Percentiles rank a stretch among this genome's conserved stretches.
phyloP scores from a whole-genome alignment of 2,329 filamentous ascomycete genomes.

The Tolypocladium tropicale region DNA sequence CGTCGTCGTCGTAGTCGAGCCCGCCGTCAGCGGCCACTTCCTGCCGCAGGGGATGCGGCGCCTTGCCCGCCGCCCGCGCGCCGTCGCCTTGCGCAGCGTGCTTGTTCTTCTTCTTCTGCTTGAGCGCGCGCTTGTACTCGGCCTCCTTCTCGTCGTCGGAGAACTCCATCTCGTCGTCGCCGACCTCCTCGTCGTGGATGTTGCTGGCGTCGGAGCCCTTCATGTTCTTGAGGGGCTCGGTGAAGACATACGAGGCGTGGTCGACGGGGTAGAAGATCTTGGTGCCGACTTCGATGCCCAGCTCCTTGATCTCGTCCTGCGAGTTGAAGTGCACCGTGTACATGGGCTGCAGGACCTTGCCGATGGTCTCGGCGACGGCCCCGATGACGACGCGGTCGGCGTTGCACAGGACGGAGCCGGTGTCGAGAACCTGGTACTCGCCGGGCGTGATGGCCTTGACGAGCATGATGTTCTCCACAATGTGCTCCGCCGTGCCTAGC shows the following conservation, averaged over 20 bases:
- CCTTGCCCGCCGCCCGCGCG: conserved; percentile 20
- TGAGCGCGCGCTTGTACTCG: conserved; percentile 61
- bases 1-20: conserved; percentile 58
- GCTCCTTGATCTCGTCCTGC: conserved; percentile 54
- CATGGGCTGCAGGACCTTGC: conserved; percentile 73
- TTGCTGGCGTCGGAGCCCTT: conserved; percentile 95
- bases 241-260: conserved; percentile 79
- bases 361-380: conserved; percentile 74
- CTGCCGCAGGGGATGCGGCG: conserved; percentile 29
- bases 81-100: conserved; percentile 32
- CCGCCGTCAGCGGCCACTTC: conserved; percentile 30
- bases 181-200: conserved; percentile 84
- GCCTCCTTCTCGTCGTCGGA: conserved; percentile 94
- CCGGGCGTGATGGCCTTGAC: conserved; percentile 71
- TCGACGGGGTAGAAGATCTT: conserved; percentile 70
- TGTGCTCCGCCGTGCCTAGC: conserved; percentile 64
- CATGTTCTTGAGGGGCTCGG: conserved; percentile 62
- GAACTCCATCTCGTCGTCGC: conserved; percentile 82
- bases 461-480: conserved; percentile 70
- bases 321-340: conserved; percentile 74
- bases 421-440: conserved; percentile 76
- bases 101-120: conserved; percentile 48
- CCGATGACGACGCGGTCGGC: conserved; percentile 69
- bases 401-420: conserved; percentile 73
- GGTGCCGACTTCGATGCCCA: conserved; percentile 57